These are phyloP conservation scores for Calonectria pteridis DNA, from an alignment of 2,329 filamentous ascomycete species.

Conservation along the genomic window DNA sequence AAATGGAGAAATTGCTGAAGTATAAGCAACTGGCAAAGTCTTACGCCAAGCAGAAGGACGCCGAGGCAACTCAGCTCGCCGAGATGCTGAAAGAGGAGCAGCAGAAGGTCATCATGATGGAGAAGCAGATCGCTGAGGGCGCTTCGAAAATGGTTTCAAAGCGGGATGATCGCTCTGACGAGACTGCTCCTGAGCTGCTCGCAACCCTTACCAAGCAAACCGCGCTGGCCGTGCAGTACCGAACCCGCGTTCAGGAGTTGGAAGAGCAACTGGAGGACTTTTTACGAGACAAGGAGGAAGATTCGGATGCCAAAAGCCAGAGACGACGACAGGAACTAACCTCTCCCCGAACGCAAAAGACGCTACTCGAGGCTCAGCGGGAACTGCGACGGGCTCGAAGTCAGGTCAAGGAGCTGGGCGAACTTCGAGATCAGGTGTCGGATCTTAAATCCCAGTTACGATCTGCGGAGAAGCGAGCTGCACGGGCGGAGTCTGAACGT, in stretches of 20 bases:
- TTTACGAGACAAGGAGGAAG: slow-evolving; percentile 52
- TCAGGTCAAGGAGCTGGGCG: slow-evolving; percentile 65
- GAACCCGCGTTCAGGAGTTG: slow-evolving; percentile 70
- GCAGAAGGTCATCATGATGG: slow-evolving; percentile 72
- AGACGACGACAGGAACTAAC: slow-evolving; percentile 54
- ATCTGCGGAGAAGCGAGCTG: slow-evolving; percentile 58
- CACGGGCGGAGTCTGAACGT: slow-evolving; percentile 53
- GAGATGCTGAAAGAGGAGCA: slow-evolving; percentile 77
- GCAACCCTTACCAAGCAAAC: slow-evolving; percentile 70
- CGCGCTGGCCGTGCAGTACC: slow-evolving; percentile 68
- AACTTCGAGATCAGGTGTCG: slow-evolving; percentile 66
- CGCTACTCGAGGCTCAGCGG: slow-evolving; percentile 64
- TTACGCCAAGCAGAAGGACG: slow-evolving; percentile 83
- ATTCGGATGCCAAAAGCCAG: slow-evolving; percentile 46
- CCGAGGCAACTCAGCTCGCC: slow-evolving; percentile 74
- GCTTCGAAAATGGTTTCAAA: slow-evolving; percentile 65
- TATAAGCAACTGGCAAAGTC: slow-evolving; percentile 86
- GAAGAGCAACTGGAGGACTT: slow-evolving; percentile 62
- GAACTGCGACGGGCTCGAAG: slow-evolving; percentile 67
- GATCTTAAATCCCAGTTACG: slow-evolving; percentile 65
- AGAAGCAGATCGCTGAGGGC: slow-evolving; percentile 71
- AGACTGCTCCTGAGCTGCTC: slow-evolving; percentile 61
- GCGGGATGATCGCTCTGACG: slow-evolving; percentile 50
- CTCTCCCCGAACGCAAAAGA: slow-evolving; percentile 64
- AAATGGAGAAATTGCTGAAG: slow-evolving; percentile 82